phyloP scores from a whole-genome alignment of 768 basidiomycete species.

The Favolaschia claudopus region DNA sequence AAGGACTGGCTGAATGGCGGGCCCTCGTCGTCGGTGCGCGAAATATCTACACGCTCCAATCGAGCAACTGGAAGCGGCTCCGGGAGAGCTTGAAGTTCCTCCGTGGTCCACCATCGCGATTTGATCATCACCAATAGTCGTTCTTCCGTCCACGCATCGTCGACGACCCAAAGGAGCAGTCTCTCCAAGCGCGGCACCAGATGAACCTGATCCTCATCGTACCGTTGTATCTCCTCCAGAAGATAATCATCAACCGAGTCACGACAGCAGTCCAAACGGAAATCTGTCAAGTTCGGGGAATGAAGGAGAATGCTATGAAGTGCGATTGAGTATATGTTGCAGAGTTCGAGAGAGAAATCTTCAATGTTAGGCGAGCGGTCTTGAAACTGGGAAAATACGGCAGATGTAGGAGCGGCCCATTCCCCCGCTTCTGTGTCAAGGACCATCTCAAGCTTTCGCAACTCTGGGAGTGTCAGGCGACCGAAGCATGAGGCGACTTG shows the following conservation, averaged over 20 bases:
- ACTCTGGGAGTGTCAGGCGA: neutral
- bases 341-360: neutral
- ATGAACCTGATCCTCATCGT: neutral
- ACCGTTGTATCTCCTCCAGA: neutral
- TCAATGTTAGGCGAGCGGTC: neutral
- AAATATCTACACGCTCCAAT: too few species aligned
- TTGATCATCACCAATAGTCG: neutral
- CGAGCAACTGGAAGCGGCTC: constrained; percentile 1
- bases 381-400: neutral
- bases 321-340: neutral
- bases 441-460: neutral
- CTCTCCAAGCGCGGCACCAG: neutral
- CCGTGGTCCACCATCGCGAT: constrained; percentile 10
- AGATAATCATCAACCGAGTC: neutral
- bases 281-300: neutral
- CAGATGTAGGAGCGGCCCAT: neutral
- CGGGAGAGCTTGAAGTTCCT: neutral
- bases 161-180: neutral
- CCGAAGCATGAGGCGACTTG: neutral
- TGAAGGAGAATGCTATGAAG: neutral
- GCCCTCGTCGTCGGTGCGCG: too few species aligned
- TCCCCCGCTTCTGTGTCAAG: too few species aligned
- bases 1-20: too few species aligned
- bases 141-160: neutral
- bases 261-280: neutral